A percentile compares a stretch with the other conserved stretches of the same genome.
Conservation (phyloP, 2,329 filamentous ascomycete genomes). For the Arthrobotrys sinensis region DNA sequence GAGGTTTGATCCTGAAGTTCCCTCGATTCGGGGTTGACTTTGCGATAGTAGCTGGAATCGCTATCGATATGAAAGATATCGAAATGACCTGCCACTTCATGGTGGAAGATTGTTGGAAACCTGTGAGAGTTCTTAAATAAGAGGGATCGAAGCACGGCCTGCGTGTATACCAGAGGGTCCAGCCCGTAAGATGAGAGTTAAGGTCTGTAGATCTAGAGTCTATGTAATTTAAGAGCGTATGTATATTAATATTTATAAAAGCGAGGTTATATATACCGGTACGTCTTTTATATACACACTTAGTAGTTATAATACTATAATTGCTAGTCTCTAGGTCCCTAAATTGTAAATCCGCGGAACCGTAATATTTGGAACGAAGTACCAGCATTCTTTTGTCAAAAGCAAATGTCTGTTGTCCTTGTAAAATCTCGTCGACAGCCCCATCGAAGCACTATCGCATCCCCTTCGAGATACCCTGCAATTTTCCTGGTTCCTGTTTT, state of each 20-base stretch:
- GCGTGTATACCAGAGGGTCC: not conserved
- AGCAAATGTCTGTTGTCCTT: not conserved
- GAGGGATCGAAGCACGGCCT: not conserved
- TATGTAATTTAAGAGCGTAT: no score
- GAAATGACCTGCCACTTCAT: constrained; percentile 24
- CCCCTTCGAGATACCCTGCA: not conserved
- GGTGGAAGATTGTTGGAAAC: not conserved
- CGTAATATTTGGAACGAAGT: no score
- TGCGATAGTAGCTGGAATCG: constrained; percentile 32
- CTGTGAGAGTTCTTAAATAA: no score
- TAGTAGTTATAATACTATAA: no score
- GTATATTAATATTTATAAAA: no score
- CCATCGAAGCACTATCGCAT: not conserved
- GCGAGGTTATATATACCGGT: no score
- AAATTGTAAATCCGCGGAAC: no score
- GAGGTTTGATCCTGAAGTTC: constrained; percentile 17
- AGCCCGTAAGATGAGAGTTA: not conserved
- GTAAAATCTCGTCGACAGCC: not conserved
- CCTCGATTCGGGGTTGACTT: constrained; percentile 17
- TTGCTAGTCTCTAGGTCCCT: no score
- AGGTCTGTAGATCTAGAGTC: not conserved
- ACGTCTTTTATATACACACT: no score
- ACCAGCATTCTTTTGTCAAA: no score
- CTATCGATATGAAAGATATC: constrained; percentile 29
- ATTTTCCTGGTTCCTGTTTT: not conserved